These are phyloP conservation scores for Sugiyamaella xylanicola DNA, from an alignment of 1,139 yeast genomes.

Conservation along the genomic window DNA sequence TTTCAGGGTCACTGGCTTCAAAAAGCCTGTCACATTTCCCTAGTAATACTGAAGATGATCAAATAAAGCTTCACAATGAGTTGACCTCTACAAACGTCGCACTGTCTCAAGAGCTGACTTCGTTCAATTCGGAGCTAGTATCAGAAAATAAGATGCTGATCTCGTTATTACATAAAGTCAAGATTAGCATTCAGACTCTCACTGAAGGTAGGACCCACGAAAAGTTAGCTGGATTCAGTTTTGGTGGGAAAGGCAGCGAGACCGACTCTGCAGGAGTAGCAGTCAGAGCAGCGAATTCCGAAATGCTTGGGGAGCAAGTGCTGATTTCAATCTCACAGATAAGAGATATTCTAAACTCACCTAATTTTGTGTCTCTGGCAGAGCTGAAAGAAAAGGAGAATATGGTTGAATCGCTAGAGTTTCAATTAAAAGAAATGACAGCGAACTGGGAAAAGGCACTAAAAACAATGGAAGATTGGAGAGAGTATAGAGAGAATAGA, in stretches of 20 bases:
- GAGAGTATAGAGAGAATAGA: conserved; percentile 28
- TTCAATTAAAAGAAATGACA: conserved; percentile 34
- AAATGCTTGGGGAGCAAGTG: conserved; percentile 30
- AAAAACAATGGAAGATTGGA: conserved; percentile 40
- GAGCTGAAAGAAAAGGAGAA: conserved; percentile 32
- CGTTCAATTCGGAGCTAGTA: conserved; percentile 25
- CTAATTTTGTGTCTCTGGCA: conserved; percentile 33
- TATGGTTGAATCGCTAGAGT: conserved; percentile 28
- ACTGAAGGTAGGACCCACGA: conserved; percentile 19
- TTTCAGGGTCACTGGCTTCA: conserved; percentile 30
- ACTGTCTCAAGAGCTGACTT: conserved; percentile 12
- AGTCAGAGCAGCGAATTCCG: conserved; percentile 26
- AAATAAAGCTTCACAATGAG: conserved; percentile 4
- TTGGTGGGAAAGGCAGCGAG: conserved; percentile 12
- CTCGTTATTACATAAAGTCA: conserved; percentile 24
- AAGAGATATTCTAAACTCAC: conserved; percentile 29
- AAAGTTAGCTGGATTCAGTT: conserved; percentile 20
- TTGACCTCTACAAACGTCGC: neutral
- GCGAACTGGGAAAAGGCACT: conserved; percentile 38
- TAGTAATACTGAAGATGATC: neutral
- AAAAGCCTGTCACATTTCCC: neutral
- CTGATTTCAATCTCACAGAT: conserved; percentile 27
- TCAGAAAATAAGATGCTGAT: conserved; percentile 32
- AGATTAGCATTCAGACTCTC: conserved; percentile 21
- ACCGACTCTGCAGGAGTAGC: conserved; percentile 30